Base-by-base conservation (phyloP, 768 basidiomycete species). In the Leccinum rimulosum region DNA sequence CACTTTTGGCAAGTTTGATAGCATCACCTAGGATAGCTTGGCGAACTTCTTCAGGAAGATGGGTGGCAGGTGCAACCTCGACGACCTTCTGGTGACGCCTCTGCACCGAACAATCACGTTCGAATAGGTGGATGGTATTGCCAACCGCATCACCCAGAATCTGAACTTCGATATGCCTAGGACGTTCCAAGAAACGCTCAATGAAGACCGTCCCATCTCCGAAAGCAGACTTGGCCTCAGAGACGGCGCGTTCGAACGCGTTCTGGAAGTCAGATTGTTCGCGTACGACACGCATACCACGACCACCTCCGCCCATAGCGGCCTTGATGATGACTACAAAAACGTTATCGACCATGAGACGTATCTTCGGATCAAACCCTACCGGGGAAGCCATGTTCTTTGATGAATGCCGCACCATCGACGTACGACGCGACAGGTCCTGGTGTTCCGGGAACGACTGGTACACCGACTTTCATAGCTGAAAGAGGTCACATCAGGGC, bases 151-250 rank as follows among this genome's bases (percentile, higher is more conserved):
- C 97, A 14, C 94, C 97, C 52, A 99, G 81, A 59, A 98, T 74
- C 76, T 98, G 96, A 35, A 97, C 95, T 75, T 98, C 97, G 61
- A 99, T 98, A 75, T 99, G 97, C 65, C 94, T 86, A 10, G 97
- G 97, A 53, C 91, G 89, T 74, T 98, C 95, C 56, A 98, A 83
- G 81, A 93, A 95, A 66, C 95, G 93, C 70, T 98, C 97, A 71
- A 98, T 97, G 77, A 99, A 98, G 64, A 98, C 97, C 31, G 95
- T 98, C 33, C 97, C 97, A 69, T 99, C 94, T 55, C 97, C 97
- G 71, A 99, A 99, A 17, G 97, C 95, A 52, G 93, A 84, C 75
- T 88, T 98, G 61, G 97, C 97, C 74, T 99, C 97, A 66, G 85
- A 87, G 61, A 94, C 93, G 14, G 97, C 96, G 59, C 94, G 89